These are phyloP conservation scores for Aspergillus pseudoterreus DNA, from an alignment of 2,329 filamentous ascomycete genomes.

Conservation along the genomic window DNA sequence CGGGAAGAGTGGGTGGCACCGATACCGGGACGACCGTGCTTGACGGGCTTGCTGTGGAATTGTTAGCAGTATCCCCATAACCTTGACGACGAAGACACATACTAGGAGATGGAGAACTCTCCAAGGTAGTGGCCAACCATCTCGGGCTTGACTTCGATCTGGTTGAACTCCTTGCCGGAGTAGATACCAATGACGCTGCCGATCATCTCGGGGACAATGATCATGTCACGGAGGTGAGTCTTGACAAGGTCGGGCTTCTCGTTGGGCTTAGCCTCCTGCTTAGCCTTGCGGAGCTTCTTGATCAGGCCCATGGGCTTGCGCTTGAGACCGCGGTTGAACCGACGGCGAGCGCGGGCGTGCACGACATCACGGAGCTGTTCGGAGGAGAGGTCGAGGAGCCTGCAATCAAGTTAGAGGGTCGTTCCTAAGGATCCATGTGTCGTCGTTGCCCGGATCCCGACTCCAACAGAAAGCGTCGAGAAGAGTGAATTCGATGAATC, in stretches of 20 bases:
- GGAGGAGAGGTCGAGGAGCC: slow-evolving; percentile 96
- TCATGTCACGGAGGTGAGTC: slow-evolving; percentile 99
- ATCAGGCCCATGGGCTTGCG: slow-evolving; percentile 99
- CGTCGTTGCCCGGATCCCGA: slow-evolving; percentile 5
- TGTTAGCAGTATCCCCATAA: slow-evolving; percentile 45
- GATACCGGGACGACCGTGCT: slow-evolving; percentile 99
- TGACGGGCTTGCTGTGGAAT: slow-evolving; percentile 87
- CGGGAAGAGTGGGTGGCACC: slow-evolving; percentile 99
- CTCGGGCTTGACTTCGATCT: slow-evolving; percentile 99
- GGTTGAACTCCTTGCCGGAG: slow-evolving; percentile 99
- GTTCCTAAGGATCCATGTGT: slow-evolving; percentile 10
- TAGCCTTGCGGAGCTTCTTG: slow-evolving; percentile 99
- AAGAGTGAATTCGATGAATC: slow-evolving; percentile 9
- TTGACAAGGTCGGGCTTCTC: slow-evolving; percentile 99
- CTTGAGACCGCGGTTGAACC: slow-evolving; percentile 99
- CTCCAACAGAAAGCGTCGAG: slow-evolving; percentile 2
- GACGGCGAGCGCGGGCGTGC: slow-evolving; percentile 94
- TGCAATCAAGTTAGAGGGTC: slow-evolving; percentile 38
- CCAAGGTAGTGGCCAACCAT: slow-evolving; percentile 99
- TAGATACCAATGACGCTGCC: slow-evolving; percentile 98
- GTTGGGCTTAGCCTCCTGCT: slow-evolving; percentile 98
- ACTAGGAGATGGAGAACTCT: slow-evolving; percentile 99
- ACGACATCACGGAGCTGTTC: slow-evolving; percentile 99
- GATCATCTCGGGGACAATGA: slow-evolving; percentile 99
- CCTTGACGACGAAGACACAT: slow-evolving; percentile 46